phyloP scores from a whole-genome alignment of 2,329 filamentous ascomycete genomes.

The Penicillium sp. region DNA sequence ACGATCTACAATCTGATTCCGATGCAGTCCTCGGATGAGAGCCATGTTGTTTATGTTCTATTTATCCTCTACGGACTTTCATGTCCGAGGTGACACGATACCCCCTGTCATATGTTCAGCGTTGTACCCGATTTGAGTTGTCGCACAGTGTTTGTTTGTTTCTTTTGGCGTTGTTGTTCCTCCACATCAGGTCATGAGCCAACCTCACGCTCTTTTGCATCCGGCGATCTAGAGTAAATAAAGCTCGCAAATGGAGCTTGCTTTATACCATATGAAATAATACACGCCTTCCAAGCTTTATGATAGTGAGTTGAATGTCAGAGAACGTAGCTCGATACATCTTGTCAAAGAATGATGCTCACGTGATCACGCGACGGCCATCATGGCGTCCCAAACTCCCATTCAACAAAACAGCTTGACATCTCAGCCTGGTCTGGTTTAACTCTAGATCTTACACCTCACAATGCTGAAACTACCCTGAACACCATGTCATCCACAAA shows the following conservation, averaged over 20 bases:
- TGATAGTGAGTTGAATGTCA: not conserved
- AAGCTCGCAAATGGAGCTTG: not conserved
- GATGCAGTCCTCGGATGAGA: not conserved
- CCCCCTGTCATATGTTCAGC: slow-evolving; percentile 5
- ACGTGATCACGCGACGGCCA: slow-evolving; percentile 10
- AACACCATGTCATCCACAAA: slow-evolving; percentile 27
- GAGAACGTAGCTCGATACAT: not conserved
- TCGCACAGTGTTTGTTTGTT: not conserved
- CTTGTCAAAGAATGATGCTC: not conserved
- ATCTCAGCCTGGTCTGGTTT: not conserved
- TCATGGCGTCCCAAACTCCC: not conserved
- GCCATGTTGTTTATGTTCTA: not conserved
- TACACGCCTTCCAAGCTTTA: not conserved
- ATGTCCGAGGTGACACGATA: slow-evolving; percentile 11
- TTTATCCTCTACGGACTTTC: slow-evolving; percentile 1
- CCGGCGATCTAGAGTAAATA: not conserved
- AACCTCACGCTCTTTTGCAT: not conserved
- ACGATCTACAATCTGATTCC: not conserved
- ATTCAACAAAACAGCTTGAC: not conserved
- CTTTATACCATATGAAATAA: not conserved
- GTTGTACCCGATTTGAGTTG: not conserved
- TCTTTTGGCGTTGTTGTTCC: not conserved
- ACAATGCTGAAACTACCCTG: slow-evolving; percentile 16
- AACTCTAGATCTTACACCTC: not conserved
- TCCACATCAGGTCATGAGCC: not conserved